A percentile compares a stretch with the other conserved stretches of the same genome.
Evolutionary conservation across 2,329 filamentous ascomycete genomes (phyloP).

Genomic region (Verticillium alfalfae): DNA sequence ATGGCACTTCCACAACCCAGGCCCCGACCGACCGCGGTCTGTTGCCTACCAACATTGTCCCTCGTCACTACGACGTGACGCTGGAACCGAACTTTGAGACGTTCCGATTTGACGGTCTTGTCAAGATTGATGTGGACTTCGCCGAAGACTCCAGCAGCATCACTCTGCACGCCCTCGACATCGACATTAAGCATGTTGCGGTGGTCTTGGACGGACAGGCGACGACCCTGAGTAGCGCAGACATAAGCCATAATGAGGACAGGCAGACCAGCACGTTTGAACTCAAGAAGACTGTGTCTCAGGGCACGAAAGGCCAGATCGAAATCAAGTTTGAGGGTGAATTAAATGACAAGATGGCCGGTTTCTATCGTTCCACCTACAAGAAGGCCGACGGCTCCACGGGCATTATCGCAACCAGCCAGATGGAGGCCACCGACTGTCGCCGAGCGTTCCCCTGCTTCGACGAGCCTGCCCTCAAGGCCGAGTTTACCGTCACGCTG

Average conservation of each 20-base stretch:
- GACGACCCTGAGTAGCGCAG: conserved; percentile 52
- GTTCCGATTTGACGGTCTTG: conserved; percentile 80
- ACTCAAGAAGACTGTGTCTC: conserved; percentile 67
- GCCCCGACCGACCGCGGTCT: conserved; percentile 59
- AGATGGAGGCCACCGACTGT: conserved; percentile 96
- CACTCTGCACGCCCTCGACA: conserved; percentile 80
- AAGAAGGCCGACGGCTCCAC: conserved; percentile 74
- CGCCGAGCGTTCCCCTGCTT: conserved; percentile 93
- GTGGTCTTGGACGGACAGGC: conserved; percentile 16
- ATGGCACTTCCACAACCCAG: conserved; percentile 6
- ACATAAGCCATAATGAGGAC: conserved; percentile 69
- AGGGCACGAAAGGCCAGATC: conserved; percentile 68
- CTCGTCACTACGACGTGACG: conserved; percentile 85
- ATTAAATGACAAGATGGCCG: conserved; percentile 93
- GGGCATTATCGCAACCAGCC: conserved; percentile 80
- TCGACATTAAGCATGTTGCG: conserved; percentile 68
- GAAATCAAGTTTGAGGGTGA: conserved; percentile 62
- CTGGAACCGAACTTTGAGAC: conserved; percentile 87
- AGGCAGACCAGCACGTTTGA: conserved; percentile 77
- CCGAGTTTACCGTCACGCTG: conserved; percentile 84
- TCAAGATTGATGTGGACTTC: conserved; percentile 83
- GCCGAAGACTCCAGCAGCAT: conserved; percentile 78
- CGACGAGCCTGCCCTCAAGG: conserved; percentile 91
- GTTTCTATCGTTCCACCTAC: conserved; percentile 94
- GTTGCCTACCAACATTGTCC: conserved; percentile 85